phyloP scores from a whole-genome alignment of 2,329 filamentous ascomycete genomes.

The Pseudonectria buxi region DNA sequence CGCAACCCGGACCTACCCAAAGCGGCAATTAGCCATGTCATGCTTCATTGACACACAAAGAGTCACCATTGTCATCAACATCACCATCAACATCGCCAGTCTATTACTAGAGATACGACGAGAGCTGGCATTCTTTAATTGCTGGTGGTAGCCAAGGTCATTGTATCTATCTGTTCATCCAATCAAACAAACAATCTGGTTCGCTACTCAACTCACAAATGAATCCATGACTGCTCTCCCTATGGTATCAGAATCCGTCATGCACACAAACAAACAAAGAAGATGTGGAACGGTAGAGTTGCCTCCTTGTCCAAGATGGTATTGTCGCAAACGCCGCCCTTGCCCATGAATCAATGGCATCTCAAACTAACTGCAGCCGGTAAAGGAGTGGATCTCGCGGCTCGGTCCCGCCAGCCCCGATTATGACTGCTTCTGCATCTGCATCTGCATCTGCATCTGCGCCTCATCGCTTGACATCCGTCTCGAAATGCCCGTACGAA shows the following conservation, averaged over 20 bases:
- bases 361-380: constrained; percentile 16
- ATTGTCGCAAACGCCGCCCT: no score
- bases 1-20: constrained; percentile 23
- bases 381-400: constrained; percentile 18
- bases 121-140: no score
- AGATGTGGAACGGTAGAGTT: constrained; percentile 7
- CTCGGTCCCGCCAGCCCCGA: constrained; percentile 22
- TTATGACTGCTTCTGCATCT: constrained; percentile 10
- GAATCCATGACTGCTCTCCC: constrained; percentile 1
- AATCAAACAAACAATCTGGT: constrained; percentile 15
- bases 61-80: not conserved
- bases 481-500: constrained; percentile 30
- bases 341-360: no score
- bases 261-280: constrained; percentile 10
- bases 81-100: no score
- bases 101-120: no score
- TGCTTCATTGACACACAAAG: constrained; percentile 3
- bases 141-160: constrained; percentile 6
- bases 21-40: constrained; percentile 12
- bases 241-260: constrained; percentile 1
- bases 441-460: no score
- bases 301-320: constrained; percentile 14
- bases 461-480: not conserved
- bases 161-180: constrained; percentile 12
- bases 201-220: constrained; percentile 5